Evolutionary conservation across 1,284 basidiomycete species (phyloP).

Genomic region (Pascua sp.): DNA sequence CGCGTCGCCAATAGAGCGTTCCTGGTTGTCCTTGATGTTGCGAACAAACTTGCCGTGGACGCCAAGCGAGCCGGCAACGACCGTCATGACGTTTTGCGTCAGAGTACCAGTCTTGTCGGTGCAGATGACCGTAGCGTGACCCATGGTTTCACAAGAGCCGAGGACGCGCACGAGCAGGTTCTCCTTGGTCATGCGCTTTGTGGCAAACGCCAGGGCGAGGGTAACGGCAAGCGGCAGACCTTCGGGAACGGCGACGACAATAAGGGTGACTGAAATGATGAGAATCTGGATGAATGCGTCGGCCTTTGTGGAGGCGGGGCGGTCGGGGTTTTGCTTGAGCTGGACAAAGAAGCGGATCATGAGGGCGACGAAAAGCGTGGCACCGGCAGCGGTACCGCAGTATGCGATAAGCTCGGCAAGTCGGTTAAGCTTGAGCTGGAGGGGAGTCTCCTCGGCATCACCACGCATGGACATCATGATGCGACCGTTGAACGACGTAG

Average conservation of each 20-base stretch:
- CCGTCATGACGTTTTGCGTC: conserved; percentile 90
- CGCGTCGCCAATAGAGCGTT: conserved; percentile 68
- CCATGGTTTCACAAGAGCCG: conserved; percentile 97
- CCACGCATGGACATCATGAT: conserved; percentile 71
- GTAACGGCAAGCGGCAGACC: conserved; percentile 94
- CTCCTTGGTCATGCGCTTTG: conserved; percentile 92
- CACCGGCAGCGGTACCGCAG: conserved; percentile 75
- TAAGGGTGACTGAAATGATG: conserved; percentile 70
- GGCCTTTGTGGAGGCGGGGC: conserved; percentile 74
- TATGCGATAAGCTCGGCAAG: conserved; percentile 94
- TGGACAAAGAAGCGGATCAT: conserved; percentile 95
- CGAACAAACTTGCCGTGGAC: conserved; percentile 90
- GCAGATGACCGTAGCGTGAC: conserved; percentile 91
- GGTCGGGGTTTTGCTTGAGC: conserved; percentile 60
- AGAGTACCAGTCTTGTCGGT: conserved; percentile 89
- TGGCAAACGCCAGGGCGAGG: conserved; percentile 92
- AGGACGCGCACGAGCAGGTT: conserved; percentile 92
- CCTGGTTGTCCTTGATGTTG: conserved; percentile 67
- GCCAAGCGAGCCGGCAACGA: conserved; percentile 92
- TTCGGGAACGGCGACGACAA: conserved; percentile 97
- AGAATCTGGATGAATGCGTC: conserved; percentile 56
- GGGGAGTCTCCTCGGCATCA: conserved; percentile 62
- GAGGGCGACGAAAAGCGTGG: conserved; percentile 74
- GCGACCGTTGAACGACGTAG: conserved; percentile 88
- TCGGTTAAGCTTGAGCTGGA: conserved; percentile 88